phyloP scores from a whole-genome alignment of 2,329 filamentous ascomycete species.

The Talaromyces atroroseus region DNA sequence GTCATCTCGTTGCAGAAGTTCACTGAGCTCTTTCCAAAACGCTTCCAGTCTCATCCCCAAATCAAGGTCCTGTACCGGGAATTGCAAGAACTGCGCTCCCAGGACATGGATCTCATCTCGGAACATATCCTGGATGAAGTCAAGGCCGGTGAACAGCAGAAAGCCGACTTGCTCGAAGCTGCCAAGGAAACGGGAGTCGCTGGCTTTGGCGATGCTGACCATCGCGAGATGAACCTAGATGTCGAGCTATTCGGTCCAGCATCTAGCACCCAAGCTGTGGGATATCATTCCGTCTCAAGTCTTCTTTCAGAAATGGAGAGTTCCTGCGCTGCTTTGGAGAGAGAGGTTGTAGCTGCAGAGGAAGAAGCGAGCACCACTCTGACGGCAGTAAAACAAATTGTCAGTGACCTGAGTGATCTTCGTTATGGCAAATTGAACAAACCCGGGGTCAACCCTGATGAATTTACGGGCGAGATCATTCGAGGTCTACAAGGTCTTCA shows the following conservation, averaged over 20 bases:
- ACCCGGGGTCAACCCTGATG: constrained; percentile 49
- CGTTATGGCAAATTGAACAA: constrained; percentile 66
- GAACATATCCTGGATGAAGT: constrained; percentile 43
- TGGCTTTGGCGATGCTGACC: constrained; percentile 27
- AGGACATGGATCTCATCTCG: constrained; percentile 62
- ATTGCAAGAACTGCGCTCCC: constrained; percentile 67
- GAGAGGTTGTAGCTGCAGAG: constrained; percentile 61
- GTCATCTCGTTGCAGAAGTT: constrained; percentile 71
- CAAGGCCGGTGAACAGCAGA: constrained; percentile 31
- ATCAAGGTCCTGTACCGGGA: constrained; percentile 71
- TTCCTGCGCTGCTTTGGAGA: constrained; percentile 60
- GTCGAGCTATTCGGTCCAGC: constrained; percentile 56
- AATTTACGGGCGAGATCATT: constrained; percentile 61
- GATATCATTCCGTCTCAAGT: constrained; percentile 56
- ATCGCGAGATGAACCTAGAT: constrained; percentile 42
- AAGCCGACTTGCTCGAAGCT: constrained; percentile 33
- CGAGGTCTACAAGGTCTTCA: constrained; percentile 61
- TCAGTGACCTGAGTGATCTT: constrained; percentile 73
- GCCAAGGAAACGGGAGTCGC: constrained; percentile 28
- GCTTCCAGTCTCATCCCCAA: constrained; percentile 60
- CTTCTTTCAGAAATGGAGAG: constrained; percentile 65
- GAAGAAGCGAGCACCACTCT: constrained; percentile 58
- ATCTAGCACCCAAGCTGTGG: constrained; percentile 31
- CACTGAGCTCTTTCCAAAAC: constrained; percentile 66
- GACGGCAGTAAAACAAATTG: constrained; percentile 57